A percentile compares a stretch with the other conserved stretches of the same genome.
Conservation (phyloP, 345 rosid genomes). For the Turritis glabra region DNA sequence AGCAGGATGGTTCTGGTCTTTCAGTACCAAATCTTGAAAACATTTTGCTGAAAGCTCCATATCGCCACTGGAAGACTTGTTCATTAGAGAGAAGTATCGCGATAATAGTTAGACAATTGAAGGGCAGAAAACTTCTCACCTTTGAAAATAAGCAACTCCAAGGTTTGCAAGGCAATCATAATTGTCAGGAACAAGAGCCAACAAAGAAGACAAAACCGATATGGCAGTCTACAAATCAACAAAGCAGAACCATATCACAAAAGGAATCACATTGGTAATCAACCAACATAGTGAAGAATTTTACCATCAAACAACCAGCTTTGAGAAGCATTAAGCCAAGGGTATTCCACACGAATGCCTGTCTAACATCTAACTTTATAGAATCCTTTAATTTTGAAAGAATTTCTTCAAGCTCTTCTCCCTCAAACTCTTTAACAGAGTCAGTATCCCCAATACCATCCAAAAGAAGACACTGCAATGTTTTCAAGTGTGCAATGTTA, state of each 20-base stretch:
- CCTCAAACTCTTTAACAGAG: constrained; percentile 77
- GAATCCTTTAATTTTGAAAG: constrained; percentile 73
- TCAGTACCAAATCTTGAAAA: constrained; percentile 79
- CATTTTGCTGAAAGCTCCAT: constrained; percentile 82
- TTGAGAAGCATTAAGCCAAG: constrained; percentile 84
- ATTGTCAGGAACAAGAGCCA: constrained; percentile 63
- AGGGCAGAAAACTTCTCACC: constrained; percentile 44
- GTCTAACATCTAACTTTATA: constrained; percentile 71
- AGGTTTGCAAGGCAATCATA: constrained; percentile 91
- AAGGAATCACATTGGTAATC: constrained; percentile 22
- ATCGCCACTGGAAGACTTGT: constrained; percentile 63
- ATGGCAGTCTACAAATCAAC: constrained; percentile 64
- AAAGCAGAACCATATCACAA: constrained; percentile 23
- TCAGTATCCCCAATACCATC: constrained; percentile 62
- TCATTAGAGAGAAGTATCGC: constrained; percentile 14
- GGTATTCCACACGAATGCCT: constrained; percentile 84
- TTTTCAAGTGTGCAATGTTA: constrained; percentile 19
- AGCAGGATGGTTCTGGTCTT: constrained; percentile 95
- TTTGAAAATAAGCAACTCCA: constrained; percentile 87
- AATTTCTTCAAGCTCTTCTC: constrained; percentile 73
- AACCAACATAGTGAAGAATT: constrained; percentile 16
- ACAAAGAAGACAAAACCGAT: constrained; percentile 67
- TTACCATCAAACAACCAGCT: constrained; percentile 84
- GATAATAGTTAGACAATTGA: not conserved
- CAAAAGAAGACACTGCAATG: constrained; percentile 70